Percentiles rank a stretch among this genome's conserved stretches.
Conservation (phyloP, 768 basidiomycete genomes). For the Rhodotorula babjevae region DNA sequence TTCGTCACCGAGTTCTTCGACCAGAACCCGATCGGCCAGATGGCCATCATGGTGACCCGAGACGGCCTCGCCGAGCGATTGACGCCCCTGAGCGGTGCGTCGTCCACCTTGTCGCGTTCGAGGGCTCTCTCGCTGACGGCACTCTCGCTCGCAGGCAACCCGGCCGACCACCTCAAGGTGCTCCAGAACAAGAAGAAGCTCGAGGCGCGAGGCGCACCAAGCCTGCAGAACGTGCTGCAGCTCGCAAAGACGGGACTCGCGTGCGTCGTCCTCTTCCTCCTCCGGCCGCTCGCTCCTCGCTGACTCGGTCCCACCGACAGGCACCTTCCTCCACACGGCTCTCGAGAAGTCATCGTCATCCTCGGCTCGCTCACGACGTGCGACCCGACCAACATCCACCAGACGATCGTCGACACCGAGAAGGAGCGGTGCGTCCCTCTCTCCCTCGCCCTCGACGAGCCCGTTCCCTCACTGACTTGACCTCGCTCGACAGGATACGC, state of each 20-base stretch:
- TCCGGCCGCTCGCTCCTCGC: neutral
- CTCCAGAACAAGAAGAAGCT: slow-evolving; percentile 73
- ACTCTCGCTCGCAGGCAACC: slow-evolving; percentile 62
- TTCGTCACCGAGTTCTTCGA: slow-evolving; percentile 98
- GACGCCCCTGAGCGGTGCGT: slow-evolving; percentile 83
- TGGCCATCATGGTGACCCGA: slow-evolving; percentile 88
- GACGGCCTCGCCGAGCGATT: slow-evolving; percentile 85
- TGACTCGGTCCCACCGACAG: slow-evolving; percentile 49
- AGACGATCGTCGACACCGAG: slow-evolving; percentile 79
- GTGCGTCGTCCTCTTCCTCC: slow-evolving; percentile 49
- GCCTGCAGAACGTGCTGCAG: slow-evolving; percentile 93
- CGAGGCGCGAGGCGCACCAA: slow-evolving; percentile 86
- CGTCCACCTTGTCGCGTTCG: too few species aligned
- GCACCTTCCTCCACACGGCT: slow-evolving; percentile 95
- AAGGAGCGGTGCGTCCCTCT: slow-evolving; percentile 51
- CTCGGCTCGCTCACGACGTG: slow-evolving; percentile 95
- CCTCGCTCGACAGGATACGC: slow-evolving; percentile 58
- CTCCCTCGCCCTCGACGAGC: neutral
- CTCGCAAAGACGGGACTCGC: slow-evolving; percentile 92
- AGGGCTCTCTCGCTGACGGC: neutral
- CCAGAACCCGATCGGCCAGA: slow-evolving; percentile 95
- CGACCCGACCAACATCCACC: slow-evolving; percentile 93
- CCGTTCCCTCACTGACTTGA: neutral
- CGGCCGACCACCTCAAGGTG: slow-evolving; percentile 85
- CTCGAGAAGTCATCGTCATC: slow-evolving; percentile 86